Conservation (phyloP, 2,329 filamentous ascomycete genomes). For the Trichoderma arundinaceum region DNA sequence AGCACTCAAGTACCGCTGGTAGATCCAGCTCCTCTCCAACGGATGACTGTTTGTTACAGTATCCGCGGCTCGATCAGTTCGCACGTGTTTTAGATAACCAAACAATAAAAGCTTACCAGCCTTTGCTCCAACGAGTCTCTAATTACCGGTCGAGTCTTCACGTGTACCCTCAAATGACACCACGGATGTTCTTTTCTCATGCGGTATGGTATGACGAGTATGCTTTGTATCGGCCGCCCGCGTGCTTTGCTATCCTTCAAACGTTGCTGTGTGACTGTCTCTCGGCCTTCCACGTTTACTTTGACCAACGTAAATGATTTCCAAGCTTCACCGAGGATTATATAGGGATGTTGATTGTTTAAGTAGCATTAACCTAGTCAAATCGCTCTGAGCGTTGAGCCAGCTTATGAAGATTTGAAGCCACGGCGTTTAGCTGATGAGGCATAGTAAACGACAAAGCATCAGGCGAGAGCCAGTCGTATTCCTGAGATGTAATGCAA, state of each 20-base stretch:
- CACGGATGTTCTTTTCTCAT: slow-evolving; percentile 9
- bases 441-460: neutral
- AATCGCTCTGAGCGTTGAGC: no score
- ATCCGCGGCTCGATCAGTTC: neutral
- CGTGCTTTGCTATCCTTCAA: slow-evolving; percentile 9
- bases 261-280: slow-evolving; percentile 29
- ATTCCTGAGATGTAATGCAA: neutral
- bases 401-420: no score
- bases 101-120: neutral
- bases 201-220: slow-evolving; percentile 8
- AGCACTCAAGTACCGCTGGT: neutral
- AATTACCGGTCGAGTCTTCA: neutral
- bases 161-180: neutral
- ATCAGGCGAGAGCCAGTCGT: neutral
- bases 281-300: neutral
- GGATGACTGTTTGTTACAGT: neutral
- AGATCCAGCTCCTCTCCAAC: neutral
- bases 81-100: neutral
- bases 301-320: neutral
- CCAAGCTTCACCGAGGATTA: neutral
- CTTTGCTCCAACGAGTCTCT: neutral
- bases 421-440: no score
- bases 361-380: neutral
- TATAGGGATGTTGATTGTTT: neutral
- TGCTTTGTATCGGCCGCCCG: slow-evolving; percentile 19